Base-by-base conservation (phyloP, 345 rosid genomes). In the Litchi chinensis region DNA sequence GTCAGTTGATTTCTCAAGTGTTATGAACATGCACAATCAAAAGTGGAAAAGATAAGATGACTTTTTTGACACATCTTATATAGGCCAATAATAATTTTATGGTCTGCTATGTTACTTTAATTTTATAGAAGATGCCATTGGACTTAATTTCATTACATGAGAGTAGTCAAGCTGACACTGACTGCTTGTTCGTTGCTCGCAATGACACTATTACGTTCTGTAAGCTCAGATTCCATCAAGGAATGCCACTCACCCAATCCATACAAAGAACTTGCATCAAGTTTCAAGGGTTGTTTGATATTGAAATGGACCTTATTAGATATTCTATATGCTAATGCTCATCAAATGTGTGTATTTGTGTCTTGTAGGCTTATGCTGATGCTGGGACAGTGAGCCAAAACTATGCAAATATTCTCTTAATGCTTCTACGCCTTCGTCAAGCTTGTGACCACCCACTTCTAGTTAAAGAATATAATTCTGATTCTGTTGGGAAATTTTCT, bases 401-500 rank as follows among this genome's bases (percentile, higher is more conserved):
- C 87, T 93, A 93, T 88, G 99, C 98, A 73, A 95, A 89, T 84
- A 93, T 95, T 83, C 99, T 95, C 84, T 84, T 95, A 85, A 85
- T 95, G 98, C 98, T 95, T 85, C 87, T 95, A 85, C 96, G 97
- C 75, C 93, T 95, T 52, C 96, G 99, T 72, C 98, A 93, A 83
- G 99, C 99, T 80, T 93, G 99, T 86, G 98, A 92, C 81, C 98
- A 95, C 79, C 99, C 99, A 26, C 79, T 86, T 79, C 98, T 95
- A 73, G 95, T 91, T 43, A 90, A 91, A 84, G 85, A 82, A 79
- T 82, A 78, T 81, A 81, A 71, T 83, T 85, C 95, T 68, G 89
- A 88, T 71, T 88, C 89, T 71, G 88, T 88, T 73, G 92, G 87
- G 74, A 91, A 93, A 81, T 83, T 28, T 78, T 92, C 99, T 70